Evolutionary conservation across 805 yeast genomes (phyloP).

Genomic region (Wickerhamiella australiensis): DNA sequence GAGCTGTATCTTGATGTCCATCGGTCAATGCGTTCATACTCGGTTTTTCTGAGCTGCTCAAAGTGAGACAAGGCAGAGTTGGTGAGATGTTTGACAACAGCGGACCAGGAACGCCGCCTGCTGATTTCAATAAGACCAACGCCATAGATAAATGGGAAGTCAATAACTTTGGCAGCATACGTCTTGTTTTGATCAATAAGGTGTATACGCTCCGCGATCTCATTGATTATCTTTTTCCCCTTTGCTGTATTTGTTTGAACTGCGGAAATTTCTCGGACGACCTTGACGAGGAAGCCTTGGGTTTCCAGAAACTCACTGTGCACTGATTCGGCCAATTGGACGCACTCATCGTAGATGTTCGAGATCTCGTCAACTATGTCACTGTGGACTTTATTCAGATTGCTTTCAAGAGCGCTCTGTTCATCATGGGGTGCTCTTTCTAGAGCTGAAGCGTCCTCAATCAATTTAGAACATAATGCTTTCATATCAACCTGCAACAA

Average conservation of each 20-base stretch:
- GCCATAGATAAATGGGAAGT: slow-evolving; percentile 31
- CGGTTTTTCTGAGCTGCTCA: slow-evolving; percentile 44
- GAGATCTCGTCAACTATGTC: not conserved
- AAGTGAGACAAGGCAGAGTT: slow-evolving; percentile 42
- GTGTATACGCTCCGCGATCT: slow-evolving; percentile 20
- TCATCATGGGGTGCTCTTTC: not conserved
- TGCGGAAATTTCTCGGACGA: slow-evolving; percentile 19
- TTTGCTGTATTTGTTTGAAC: slow-evolving; percentile 25
- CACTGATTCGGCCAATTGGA: not conserved
- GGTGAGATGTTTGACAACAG: slow-evolving; percentile 25
- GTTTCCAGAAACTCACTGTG: not conserved
- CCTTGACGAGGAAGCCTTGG: slow-evolving; percentile 11
- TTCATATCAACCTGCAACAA: not conserved
- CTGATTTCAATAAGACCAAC: slow-evolving; percentile 27
- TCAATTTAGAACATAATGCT: not conserved
- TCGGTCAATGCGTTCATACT: slow-evolving; percentile 34
- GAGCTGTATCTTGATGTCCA: slow-evolving; percentile 50
- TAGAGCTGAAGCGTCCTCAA: not conserved
- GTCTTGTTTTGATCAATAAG: slow-evolving; percentile 24
- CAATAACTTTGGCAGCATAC: slow-evolving; percentile 27
- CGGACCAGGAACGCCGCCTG: slow-evolving; percentile 27
- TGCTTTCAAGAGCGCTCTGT: not conserved
- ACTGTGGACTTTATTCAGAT: not conserved
- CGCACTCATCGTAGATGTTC: not conserved
- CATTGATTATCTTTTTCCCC: slow-evolving; percentile 23